A percentile compares a stretch with the other conserved stretches of the same genome.
Evolutionary conservation across 495 filamentous ascomycete species (phyloP).

Genomic region (Aspergillus affinis): DNA sequence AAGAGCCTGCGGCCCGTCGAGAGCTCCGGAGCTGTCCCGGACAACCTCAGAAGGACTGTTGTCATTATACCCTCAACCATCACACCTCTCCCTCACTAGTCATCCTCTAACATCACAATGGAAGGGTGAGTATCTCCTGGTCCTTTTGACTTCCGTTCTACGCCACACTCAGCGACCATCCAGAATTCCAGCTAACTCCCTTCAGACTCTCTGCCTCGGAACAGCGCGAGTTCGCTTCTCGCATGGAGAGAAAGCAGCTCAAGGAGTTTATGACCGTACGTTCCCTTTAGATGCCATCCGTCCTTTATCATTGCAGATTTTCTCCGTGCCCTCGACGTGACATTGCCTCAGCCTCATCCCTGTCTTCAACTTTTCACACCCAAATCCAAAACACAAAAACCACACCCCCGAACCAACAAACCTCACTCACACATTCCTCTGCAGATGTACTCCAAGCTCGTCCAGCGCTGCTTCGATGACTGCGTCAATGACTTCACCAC

Average conservation of each 20-base stretch:
- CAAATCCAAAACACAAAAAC: neutral
- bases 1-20: conserved; percentile 33
- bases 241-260: conserved; percentile 96
- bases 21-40: conserved; percentile 29
- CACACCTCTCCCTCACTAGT: conserved; percentile 6
- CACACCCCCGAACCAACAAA: neutral
- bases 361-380: conserved; percentile 3
- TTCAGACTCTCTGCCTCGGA: conserved; percentile 70
- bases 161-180: neutral
- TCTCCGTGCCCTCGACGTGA: no score
- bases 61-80: conserved; percentile 13
- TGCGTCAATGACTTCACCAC: conserved; percentile 98
- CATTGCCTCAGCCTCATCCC: no score
- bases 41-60: conserved; percentile 8
- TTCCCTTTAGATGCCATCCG: conserved; percentile 9
- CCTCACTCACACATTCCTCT: neutral
- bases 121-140: conserved; percentile 40
- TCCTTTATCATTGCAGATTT: neutral
- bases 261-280: conserved; percentile 96
- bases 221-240: conserved; percentile 84
- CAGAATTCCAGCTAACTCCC: conserved; percentile 14
- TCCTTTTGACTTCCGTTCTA: neutral
- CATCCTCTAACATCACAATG: conserved; percentile 32
- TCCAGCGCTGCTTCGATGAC: conserved; percentile 92
- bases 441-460: conserved; percentile 95